Percentiles rank a stretch among this genome's conserved stretches.
Evolutionary conservation across 1,284 basidiomycete species (phyloP).

Genomic region (Moesziomyces globuligerus): DNA sequence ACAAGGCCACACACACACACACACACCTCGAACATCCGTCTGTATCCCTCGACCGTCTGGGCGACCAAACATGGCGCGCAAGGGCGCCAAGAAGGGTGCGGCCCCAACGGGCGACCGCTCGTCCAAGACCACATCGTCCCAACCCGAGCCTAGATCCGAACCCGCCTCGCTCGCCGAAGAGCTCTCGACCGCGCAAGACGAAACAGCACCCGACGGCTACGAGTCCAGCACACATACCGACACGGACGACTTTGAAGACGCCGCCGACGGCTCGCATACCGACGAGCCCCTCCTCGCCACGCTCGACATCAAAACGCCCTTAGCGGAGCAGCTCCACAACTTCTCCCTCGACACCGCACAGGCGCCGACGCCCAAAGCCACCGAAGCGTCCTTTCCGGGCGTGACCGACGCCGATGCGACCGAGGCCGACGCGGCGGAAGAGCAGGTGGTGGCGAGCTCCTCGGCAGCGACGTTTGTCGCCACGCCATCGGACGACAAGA

Average conservation of each 20-base stretch:
- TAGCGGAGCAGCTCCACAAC: not conserved
- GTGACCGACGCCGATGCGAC: not conserved
- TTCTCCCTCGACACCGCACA: constrained; percentile 10
- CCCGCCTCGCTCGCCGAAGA: constrained; percentile 27
- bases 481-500: not conserved
- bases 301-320: constrained; percentile 3
- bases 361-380: constrained; percentile 20
- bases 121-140: constrained; percentile 4
- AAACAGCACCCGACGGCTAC: constrained; percentile 19
- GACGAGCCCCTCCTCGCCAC: constrained; percentile 21
- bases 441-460: constrained; percentile 14
- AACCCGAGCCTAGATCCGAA: not conserved
- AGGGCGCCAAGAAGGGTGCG: constrained; percentile 15
- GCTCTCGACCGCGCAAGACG: constrained; percentile 16
- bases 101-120: constrained; percentile 5
- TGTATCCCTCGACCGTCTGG: no score
- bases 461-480: constrained; percentile 28
- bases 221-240: constrained; percentile 43
- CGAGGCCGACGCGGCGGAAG: not conserved
- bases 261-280: constrained; percentile 33
- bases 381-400: constrained; percentile 10
- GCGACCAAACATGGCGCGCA: constrained; percentile 10
- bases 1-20: no score
- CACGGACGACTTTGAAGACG: constrained; percentile 48
- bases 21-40: no score